phyloP scores from a whole-genome alignment of 495 filamentous ascomycete genomes.

The Neurospora sp. region DNA sequence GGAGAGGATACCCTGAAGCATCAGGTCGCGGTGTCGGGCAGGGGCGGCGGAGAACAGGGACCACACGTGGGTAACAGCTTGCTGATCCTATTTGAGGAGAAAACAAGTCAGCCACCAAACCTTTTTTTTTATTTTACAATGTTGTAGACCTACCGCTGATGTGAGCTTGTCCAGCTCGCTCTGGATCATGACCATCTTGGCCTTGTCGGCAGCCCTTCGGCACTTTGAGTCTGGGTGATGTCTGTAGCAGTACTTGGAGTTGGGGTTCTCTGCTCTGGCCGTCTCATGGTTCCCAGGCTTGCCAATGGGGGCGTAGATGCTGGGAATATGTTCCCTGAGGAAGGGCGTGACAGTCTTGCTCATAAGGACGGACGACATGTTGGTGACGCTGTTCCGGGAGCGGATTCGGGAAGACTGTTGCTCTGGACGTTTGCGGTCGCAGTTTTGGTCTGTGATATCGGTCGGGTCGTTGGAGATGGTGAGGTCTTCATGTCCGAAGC shows the following conservation, averaged over 20 bases:
- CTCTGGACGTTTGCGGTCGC: constrained; percentile 29
- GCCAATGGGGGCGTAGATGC: neutral
- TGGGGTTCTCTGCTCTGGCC: constrained; percentile 43
- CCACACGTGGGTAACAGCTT: constrained; percentile 94
- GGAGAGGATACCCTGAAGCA: constrained; percentile 88
- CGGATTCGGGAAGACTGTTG: constrained; percentile 18
- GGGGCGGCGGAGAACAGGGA: constrained; percentile 94
- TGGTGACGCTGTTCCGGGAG: constrained; percentile 24
- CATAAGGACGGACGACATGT: constrained; percentile 39
- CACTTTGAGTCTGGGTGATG: constrained; percentile 94
- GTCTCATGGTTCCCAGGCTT: constrained; percentile 32
- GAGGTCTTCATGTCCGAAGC: too few species aligned
- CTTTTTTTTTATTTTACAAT: neutral
- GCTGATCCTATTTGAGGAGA: constrained; percentile 39
- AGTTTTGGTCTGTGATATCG: constrained; percentile 20
- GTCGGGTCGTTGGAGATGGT: neutral
- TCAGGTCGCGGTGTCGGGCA: constrained; percentile 82
- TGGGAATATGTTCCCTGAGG: constrained; percentile 69
- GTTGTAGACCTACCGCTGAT: constrained; percentile 37
- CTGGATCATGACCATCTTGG: constrained; percentile 90
- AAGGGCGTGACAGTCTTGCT: constrained; percentile 64
- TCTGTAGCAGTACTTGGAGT: constrained; percentile 91
- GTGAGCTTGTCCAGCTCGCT: constrained; percentile 74
- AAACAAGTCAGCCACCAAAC: neutral
- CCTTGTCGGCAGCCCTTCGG: constrained; percentile 80